Percentiles rank a stretch among this genome's conserved stretches.
Conservation (phyloP, 2,329 filamentous ascomycete species). For the Penicillium olsonii region DNA sequence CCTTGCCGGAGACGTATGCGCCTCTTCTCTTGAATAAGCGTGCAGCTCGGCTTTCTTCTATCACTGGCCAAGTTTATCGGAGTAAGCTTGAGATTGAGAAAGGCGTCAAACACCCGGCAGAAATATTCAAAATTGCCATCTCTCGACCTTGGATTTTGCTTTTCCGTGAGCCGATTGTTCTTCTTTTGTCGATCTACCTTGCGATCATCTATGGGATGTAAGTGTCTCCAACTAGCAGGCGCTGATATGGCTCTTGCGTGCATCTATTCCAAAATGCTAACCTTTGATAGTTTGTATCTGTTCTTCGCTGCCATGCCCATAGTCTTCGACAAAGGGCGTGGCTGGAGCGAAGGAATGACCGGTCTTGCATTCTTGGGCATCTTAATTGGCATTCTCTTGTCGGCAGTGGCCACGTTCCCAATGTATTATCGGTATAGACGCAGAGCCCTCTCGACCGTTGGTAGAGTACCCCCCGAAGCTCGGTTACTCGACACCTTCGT, state of each 20-base stretch:
- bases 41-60: constrained; percentile 53
- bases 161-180: constrained; percentile 69
- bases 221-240: background rate
- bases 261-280: background rate
- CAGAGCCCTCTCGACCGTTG: constrained; percentile 45
- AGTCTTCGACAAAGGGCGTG: constrained; percentile 62
- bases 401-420: constrained; percentile 57
- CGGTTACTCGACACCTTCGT: constrained; percentile 63
- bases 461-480: constrained; percentile 64
- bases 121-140: constrained; percentile 57
- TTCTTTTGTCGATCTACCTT: constrained; percentile 66
- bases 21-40: constrained; percentile 57
- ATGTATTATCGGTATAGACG: constrained; percentile 57
- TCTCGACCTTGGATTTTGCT: constrained; percentile 68
- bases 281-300: constrained; percentile 46
- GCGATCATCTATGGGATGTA: constrained; percentile 44
- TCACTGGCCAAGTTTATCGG: constrained; percentile 46
- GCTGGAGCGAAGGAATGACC: constrained; percentile 61
- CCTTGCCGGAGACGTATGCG: constrained; percentile 60
- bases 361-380: constrained; percentile 70
- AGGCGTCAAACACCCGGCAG: constrained; percentile 44
- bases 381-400: constrained; percentile 64
- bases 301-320: constrained; percentile 65
- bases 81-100: constrained; percentile 20
- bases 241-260: background rate